Percentiles rank a stretch among this genome's conserved stretches.
phyloP scores from a whole-genome alignment of 331 rosid species.

The Cucumis variabilis region DNA sequence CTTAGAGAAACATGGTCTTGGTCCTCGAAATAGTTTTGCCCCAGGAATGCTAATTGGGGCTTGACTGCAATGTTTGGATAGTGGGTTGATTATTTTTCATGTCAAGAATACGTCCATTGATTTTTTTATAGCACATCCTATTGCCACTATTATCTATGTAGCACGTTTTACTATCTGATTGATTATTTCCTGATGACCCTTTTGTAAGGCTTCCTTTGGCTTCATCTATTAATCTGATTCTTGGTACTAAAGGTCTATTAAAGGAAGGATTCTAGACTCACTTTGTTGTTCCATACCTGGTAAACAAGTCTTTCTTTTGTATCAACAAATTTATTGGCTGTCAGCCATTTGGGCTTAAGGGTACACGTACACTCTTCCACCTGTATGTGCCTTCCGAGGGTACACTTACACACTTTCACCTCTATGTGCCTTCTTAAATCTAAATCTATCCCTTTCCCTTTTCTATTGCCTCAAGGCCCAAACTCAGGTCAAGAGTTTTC shows the following conservation, averaged over 20 bases:
- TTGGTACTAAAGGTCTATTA: neutral
- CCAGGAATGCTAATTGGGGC: neutral
- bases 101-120: neutral
- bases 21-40: neutral
- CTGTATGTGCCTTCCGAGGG: neutral
- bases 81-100: neutral
- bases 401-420: neutral
- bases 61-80: neutral
- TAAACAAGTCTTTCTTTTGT: neutral
- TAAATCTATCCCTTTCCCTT: neutral
- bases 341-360: neutral
- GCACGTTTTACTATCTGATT: neutral
- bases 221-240: neutral
- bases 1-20: neutral
- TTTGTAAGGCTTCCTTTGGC: neutral
- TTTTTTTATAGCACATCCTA: neutral
- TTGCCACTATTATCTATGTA: neutral
- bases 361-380: slow-evolving; percentile 8
- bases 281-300: neutral
- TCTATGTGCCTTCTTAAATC: neutral
- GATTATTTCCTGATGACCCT: neutral
- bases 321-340: neutral
- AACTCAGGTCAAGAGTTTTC: neutral
- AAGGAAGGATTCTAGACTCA: slow-evolving; percentile 1
- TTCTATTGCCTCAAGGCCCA: neutral